These are phyloP conservation scores for Ascochyta lentis DNA, from an alignment of 2,329 filamentous ascomycete species.

Conservation along the genomic window DNA sequence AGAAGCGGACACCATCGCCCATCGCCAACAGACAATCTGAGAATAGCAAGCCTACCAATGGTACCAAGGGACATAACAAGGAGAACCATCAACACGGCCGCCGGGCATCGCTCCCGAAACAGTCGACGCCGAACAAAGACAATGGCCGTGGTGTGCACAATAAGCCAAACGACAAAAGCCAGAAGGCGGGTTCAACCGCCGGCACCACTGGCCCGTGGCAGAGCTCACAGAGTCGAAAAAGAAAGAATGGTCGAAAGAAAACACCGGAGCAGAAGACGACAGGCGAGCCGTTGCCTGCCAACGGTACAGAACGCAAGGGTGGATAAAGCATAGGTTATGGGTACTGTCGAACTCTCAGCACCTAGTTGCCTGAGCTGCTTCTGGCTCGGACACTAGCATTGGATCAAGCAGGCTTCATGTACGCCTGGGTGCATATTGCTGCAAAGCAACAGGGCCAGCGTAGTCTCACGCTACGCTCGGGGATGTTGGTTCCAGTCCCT, in stretches of 20 bases:
- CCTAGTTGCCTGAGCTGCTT: neutral
- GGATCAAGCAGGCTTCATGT: neutral
- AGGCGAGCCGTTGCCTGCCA: constrained; percentile 53
- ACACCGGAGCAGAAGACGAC: constrained; percentile 37
- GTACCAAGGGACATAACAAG: constrained; percentile 37
- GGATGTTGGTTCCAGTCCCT: neutral
- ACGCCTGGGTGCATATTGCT: neutral
- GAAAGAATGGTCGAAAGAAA: constrained; percentile 38
- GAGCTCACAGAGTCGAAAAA: constrained; percentile 31
- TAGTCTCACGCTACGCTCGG: neutral
- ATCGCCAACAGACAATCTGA: constrained; percentile 58
- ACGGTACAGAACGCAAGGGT: constrained; percentile 55
- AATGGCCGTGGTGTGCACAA: constrained; percentile 36
- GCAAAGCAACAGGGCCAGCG: neutral
- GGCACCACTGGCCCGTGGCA: constrained; percentile 29
- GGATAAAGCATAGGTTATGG: constrained; percentile 35
- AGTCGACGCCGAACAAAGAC: constrained; percentile 27
- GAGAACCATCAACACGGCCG: constrained; percentile 36
- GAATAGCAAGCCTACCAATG: constrained; percentile 36
- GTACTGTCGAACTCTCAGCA: neutral
- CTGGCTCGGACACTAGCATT: neutral
- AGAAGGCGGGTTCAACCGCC: constrained; percentile 24
- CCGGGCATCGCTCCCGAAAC: constrained; percentile 36
- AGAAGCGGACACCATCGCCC: constrained; percentile 74
- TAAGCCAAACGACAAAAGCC: constrained; percentile 36